A percentile compares a stretch with the other conserved stretches of the same genome.
These are phyloP conservation scores for Leccinum subtestaceum DNA, from an alignment of 768 basidiomycete genomes.

Conservation along the genomic window DNA sequence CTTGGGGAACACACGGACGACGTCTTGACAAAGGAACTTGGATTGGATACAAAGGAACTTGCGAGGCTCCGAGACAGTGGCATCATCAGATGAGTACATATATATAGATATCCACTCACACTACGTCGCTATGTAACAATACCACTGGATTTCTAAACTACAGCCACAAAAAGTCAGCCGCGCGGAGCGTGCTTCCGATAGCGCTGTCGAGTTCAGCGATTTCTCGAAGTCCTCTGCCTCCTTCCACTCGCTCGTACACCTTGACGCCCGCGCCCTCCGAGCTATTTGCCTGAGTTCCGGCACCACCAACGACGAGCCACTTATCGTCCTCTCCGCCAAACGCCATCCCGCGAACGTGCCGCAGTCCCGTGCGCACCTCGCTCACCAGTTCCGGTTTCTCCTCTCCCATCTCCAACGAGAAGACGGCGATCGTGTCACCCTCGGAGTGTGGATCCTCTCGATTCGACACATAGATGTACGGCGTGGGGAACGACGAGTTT, in stretches of 20 bases:
- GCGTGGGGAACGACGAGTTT: constrained; percentile 48
- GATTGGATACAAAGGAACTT: constrained; percentile 37
- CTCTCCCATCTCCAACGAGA: constrained; percentile 46
- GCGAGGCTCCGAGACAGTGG: constrained; percentile 38
- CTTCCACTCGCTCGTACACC: constrained; percentile 63
- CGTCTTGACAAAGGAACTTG: constrained; percentile 44
- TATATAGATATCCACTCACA: no score
- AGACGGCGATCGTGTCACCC: constrained; percentile 74
- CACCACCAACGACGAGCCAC: constrained; percentile 67
- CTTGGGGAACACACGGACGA: constrained; percentile 59
- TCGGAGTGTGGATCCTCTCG: constrained; percentile 66
- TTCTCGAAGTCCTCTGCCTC: constrained; percentile 52
- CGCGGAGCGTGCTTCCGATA: constrained; percentile 35
- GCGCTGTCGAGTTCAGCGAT: constrained; percentile 42
- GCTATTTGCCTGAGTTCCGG: constrained; percentile 44
- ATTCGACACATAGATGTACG: constrained; percentile 73
- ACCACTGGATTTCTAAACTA: not conserved
- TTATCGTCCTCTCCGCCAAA: constrained; percentile 61
- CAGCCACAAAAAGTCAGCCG: constrained; percentile 26
- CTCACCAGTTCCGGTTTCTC: constrained; percentile 48
- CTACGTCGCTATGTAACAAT: not conserved
- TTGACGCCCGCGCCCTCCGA: constrained; percentile 60
- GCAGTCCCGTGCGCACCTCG: constrained; percentile 68
- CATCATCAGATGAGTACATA: constrained; percentile 34
- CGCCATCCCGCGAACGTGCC: constrained; percentile 65